Percentiles rank a stretch among this genome's conserved stretches.
phyloP scores from a whole-genome alignment of 495 filamentous ascomycete genomes.

The Tuber umbilicatum region DNA sequence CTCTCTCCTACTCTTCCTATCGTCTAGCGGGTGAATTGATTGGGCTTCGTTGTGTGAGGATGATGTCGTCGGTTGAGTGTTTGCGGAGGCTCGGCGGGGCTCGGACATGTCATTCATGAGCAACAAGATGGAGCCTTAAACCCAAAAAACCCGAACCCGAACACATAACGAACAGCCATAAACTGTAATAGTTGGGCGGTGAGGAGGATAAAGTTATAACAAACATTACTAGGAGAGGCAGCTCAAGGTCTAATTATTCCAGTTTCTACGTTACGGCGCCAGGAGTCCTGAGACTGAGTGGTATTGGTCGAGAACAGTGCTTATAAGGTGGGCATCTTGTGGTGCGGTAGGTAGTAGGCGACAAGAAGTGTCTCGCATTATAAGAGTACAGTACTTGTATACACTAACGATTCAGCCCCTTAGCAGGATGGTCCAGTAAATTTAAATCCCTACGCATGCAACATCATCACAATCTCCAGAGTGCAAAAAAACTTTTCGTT shows the following conservation, averaged over 20 bases:
- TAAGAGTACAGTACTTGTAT: too few relatives aligned
- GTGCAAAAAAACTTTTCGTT: background rate
- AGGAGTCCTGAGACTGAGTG: too few relatives aligned
- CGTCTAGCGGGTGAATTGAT: background rate
- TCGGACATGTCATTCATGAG: background rate
- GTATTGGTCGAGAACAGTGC: background rate
- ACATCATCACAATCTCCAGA: background rate
- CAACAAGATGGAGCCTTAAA: too few relatives aligned
- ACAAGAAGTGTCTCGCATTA: background rate
- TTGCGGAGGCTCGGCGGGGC: background rate
- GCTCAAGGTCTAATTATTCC: too few relatives aligned
- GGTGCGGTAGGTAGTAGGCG: too few relatives aligned
- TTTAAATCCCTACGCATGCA: background rate
- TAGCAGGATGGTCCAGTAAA: background rate
- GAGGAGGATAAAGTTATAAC: too few relatives aligned
- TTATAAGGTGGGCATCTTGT: background rate
- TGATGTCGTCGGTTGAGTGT: background rate
- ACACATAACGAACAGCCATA: too few relatives aligned
- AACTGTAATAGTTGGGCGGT: too few relatives aligned
- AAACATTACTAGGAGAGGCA: too few relatives aligned
- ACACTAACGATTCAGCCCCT: background rate
- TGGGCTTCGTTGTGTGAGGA: background rate
- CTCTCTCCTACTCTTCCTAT: background rate
- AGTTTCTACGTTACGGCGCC: too few relatives aligned
- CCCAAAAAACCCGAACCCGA: too few relatives aligned